Conservation (phyloP, 2,329 filamentous ascomycete genomes). For the Parastagonospora avenae region DNA sequence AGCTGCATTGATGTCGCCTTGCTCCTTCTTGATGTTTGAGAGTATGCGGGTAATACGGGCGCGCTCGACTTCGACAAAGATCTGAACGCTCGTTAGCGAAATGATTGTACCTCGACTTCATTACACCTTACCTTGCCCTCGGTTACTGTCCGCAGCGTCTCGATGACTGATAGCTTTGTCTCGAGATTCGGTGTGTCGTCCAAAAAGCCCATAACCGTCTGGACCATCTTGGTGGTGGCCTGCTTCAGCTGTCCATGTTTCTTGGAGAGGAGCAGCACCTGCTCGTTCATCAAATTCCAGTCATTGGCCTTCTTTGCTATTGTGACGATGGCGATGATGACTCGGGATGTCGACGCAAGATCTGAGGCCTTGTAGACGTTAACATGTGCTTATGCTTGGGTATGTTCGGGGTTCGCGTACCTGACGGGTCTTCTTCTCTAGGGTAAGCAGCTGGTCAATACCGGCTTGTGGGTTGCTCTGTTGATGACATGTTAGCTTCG, state of each 20-base stretch:
- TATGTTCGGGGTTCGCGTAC: conserved; percentile 53
- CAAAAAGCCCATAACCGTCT: conserved; percentile 91
- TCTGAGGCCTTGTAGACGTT: conserved; percentile 76
- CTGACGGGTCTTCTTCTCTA: conserved; percentile 98
- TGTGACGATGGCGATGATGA: conserved; percentile 86
- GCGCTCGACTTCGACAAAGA: conserved; percentile 98
- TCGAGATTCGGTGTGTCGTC: conserved; percentile 83
- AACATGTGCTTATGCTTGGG: conserved; percentile 20
- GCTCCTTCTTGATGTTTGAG: conserved; percentile 95
- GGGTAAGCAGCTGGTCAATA: conserved; percentile 86
- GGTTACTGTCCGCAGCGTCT: conserved; percentile 92
- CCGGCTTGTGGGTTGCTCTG: conserved; percentile 81
- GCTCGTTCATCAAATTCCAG: conserved; percentile 95
- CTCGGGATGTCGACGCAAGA: conserved; percentile 89
- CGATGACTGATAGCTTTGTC: conserved; percentile 90
- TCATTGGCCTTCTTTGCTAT: conserved; percentile 92
- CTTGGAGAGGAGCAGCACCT: conserved; percentile 94
- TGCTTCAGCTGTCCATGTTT: conserved; percentile 99
- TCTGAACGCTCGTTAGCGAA: conserved; percentile 56
- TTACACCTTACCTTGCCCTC: conserved; percentile 77
- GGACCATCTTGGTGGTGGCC: conserved; percentile 98
- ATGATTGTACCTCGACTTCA: not conserved
- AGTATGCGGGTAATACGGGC: conserved; percentile 93
- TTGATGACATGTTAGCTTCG: conserved; percentile 21
- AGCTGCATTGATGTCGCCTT: conserved; percentile 88